Evolutionary conservation across 169 alveolate species (phyloP).

Genomic region (Plasmodium inui): DNA sequence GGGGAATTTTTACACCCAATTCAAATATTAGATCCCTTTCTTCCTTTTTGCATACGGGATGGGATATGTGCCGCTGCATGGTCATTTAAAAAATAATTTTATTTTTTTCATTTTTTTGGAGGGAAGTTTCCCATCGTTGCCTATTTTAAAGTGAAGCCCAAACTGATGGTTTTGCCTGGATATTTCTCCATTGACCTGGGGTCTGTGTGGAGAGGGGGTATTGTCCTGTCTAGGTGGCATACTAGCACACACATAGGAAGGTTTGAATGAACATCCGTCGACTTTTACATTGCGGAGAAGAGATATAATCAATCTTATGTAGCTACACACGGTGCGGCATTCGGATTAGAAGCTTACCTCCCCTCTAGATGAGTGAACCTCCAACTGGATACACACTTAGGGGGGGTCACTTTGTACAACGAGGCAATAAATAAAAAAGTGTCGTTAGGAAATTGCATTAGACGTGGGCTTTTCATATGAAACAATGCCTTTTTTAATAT

Average conservation of each 20-base stretch:
- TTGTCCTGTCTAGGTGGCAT: not conserved
- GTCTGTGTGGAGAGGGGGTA: not conserved
- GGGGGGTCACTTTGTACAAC: not conserved
- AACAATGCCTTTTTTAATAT: not conserved
- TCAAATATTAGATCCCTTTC: not conserved
- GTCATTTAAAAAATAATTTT: not conserved
- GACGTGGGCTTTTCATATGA: not conserved
- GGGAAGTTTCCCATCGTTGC: not conserved
- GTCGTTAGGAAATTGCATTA: not conserved
- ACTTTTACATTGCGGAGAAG: not conserved
- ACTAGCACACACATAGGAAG: not conserved
- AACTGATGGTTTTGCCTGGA: not conserved
- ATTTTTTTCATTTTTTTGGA: not conserved
- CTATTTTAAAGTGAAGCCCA: not conserved
- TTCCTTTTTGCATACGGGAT: not conserved
- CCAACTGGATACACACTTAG: too few species aligned
- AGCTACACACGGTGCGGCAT: not conserved
- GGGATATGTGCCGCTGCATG: not conserved
- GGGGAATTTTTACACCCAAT: not conserved
- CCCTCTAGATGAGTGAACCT: not conserved
- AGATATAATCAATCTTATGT: not conserved
- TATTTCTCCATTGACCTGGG: not conserved
- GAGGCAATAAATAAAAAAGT: not conserved
- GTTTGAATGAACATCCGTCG: not conserved
- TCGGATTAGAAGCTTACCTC: not conserved